phyloP scores from a whole-genome alignment of 495 filamentous ascomycete species.

The Penicillium turbatum region DNA sequence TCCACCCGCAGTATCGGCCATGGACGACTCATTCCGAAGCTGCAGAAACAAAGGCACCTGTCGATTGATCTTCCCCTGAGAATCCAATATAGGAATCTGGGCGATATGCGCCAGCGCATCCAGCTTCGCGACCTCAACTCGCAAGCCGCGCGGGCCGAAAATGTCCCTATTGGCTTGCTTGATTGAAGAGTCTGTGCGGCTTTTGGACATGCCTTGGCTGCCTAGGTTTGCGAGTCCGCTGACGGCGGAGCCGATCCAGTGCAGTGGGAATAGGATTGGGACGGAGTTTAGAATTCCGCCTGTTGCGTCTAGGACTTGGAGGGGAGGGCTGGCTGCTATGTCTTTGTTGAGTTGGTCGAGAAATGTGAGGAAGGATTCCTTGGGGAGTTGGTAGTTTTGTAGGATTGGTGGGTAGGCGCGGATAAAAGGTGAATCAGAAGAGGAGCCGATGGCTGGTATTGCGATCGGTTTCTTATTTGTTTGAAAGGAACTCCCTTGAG shows the following conservation, averaged over 20 bases:
- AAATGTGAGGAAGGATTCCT: conserved; percentile 25
- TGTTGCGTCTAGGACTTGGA: conserved; percentile 33
- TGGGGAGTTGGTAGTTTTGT: conserved; percentile 19
- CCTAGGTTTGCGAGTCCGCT: conserved; percentile 25
- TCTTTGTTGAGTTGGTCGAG: conserved; percentile 31
- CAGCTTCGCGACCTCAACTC: conserved; percentile 21
- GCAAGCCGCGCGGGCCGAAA: conserved; percentile 25
- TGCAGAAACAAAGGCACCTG: conserved; percentile 17
- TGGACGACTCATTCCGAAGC: conserved; percentile 7
- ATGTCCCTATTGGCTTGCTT: conserved; percentile 28
- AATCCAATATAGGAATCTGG: conserved; percentile 24
- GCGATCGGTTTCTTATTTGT: conserved; percentile 21
- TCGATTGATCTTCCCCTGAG: conserved; percentile 20
- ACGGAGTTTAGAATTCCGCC: conserved; percentile 30
- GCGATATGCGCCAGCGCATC: conserved; percentile 28
- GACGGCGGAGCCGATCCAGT: conserved; percentile 25
- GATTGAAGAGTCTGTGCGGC: conserved; percentile 25
- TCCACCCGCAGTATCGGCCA: too few species aligned
- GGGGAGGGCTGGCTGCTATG: conserved; percentile 27
- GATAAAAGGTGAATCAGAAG: conserved; percentile 23
- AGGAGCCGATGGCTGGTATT: conserved; percentile 23
- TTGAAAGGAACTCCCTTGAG: neutral
- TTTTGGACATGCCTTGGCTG: conserved; percentile 24
- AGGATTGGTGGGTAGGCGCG: conserved; percentile 29
- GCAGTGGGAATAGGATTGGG: conserved; percentile 29